A percentile compares a stretch with the other conserved stretches of the same genome.
These are phyloP conservation scores for Kalmanozyma brasiliensis DNA, from an alignment of 1,284 basidiomycete genomes.

Conservation along the genomic window DNA sequence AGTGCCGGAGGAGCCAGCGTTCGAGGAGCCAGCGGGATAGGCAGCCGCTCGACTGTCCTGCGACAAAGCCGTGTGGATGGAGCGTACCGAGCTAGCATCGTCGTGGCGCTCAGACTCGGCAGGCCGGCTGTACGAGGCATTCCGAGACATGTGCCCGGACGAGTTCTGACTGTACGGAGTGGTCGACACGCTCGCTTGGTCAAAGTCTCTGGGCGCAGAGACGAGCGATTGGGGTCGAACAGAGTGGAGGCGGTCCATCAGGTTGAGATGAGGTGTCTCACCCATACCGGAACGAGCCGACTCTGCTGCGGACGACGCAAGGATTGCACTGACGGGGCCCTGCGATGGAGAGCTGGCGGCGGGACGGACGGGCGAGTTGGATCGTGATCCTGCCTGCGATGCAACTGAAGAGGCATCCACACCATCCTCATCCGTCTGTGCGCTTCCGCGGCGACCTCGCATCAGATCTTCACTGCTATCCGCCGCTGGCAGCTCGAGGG, in stretches of 20 bases:
- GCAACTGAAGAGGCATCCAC: conserved; percentile 57
- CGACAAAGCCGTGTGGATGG: conserved; percentile 52
- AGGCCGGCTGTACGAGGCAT: conserved; percentile 28
- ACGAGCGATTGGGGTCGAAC: conserved; percentile 38
- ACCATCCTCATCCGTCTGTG: conserved; percentile 48
- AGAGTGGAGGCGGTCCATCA: conserved; percentile 39
- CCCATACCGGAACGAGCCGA: conserved; percentile 15
- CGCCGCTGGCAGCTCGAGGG: conserved; percentile 40
- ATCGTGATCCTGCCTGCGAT: conserved; percentile 64
- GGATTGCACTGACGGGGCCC: conserved; percentile 8
- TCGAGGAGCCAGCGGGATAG: conserved; percentile 48
- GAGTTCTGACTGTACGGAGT: conserved; percentile 43
- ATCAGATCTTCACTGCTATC: conserved; percentile 19
- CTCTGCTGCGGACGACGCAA: conserved; percentile 28
- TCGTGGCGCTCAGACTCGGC: conserved; percentile 29
- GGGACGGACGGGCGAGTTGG: conserved; percentile 52
- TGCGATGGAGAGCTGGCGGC: conserved; percentile 13
- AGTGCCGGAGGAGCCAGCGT: conserved; percentile 40
- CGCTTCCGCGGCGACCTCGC: conserved; percentile 25
- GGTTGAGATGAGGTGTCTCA: conserved; percentile 34
- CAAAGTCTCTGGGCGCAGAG: conserved; percentile 33
- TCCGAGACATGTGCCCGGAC: conserved; percentile 34
- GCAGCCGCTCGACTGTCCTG: conserved; percentile 55
- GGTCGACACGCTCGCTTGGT: conserved; percentile 44
- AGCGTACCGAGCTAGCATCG: conserved; percentile 38